A percentile compares a stretch with the other conserved stretches of the same genome.
Conservation (phyloP, 2,329 filamentous ascomycete species). For the Fusarium mexicanum region DNA sequence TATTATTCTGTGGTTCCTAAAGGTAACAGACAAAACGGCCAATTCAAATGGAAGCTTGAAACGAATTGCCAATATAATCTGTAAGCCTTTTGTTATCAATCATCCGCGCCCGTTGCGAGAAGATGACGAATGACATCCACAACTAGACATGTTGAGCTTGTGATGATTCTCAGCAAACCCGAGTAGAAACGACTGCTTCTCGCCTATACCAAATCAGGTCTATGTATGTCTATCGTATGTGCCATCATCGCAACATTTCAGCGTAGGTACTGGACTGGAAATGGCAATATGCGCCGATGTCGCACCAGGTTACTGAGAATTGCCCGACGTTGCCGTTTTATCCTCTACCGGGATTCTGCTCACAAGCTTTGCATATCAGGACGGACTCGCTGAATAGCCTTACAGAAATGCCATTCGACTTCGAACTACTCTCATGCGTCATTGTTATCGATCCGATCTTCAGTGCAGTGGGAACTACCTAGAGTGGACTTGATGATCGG, state of each 20-base stretch:
- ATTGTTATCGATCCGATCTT: slow-evolving; percentile 9
- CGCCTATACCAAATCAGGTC: not conserved
- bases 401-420: not conserved
- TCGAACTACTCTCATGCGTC: slow-evolving; percentile 1
- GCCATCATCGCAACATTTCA: not conserved
- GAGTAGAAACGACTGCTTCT: not conserved
- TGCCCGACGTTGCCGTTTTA: not conserved
- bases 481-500: not conserved
- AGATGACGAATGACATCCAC: not conserved
- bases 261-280: not conserved
- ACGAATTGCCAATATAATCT: not conserved
- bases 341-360: not conserved
- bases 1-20: not conserved
- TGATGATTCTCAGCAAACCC: not conserved
- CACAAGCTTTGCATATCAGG: not conserved
- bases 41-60: not conserved
- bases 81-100: not conserved
- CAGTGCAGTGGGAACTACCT: not conserved
- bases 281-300: not conserved
- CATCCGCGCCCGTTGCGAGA: not conserved
- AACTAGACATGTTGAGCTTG: not conserved
- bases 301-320: not conserved
- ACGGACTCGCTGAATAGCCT: not conserved
- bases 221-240: not conserved
- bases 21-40: too few species aligned